Percentiles rank a stretch among this genome's conserved stretches.
Evolutionary conservation across 768 basidiomycete species (phyloP).

Genomic region (Trametes punicea): DNA sequence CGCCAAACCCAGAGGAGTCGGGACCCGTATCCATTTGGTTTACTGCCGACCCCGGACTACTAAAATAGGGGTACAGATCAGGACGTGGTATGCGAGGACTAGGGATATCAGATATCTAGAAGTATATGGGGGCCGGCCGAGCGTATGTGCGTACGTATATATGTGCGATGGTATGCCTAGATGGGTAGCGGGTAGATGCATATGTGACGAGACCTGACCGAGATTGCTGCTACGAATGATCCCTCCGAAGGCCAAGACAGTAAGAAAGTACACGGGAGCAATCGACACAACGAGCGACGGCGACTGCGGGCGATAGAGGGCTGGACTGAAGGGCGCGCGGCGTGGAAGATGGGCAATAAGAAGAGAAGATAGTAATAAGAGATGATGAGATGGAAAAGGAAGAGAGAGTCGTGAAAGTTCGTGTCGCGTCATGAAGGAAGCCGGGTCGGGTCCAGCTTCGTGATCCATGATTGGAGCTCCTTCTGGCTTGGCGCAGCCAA

Average conservation of each 20-base stretch:
- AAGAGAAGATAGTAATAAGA: constrained; percentile 8
- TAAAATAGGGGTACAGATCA: constrained; percentile 20
- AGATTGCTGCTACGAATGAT: not conserved
- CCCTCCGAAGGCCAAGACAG: constrained; percentile 4
- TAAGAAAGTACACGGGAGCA: constrained; percentile 16
- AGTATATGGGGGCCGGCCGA: constrained; percentile 14
- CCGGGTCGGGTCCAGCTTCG: constrained; percentile 81
- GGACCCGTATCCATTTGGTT: constrained; percentile 12
- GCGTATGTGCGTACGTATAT: constrained; percentile 6
- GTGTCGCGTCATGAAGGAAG: constrained; percentile 23
- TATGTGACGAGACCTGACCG: constrained; percentile 11
- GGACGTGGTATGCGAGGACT: constrained; percentile 21
- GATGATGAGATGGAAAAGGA: not conserved
- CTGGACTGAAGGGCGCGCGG: not conserved
- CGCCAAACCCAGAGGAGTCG: not conserved
- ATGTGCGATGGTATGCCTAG: constrained; percentile 17
- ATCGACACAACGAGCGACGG: constrained; percentile 17
- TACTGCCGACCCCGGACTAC: constrained; percentile 16
- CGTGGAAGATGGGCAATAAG: not conserved
- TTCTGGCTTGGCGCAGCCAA: constrained; percentile 78
- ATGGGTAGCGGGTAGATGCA: constrained; percentile 17
- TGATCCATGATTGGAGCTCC: constrained; percentile 83
- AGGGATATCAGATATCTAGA: constrained; percentile 24
- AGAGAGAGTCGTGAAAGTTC: constrained; percentile 2
- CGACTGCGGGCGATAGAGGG: constrained; percentile 1